Percentiles rank a stretch among this genome's conserved stretches.
Conservation (phyloP, 768 basidiomycete genomes). For the Leucocoprinus leucothites region DNA sequence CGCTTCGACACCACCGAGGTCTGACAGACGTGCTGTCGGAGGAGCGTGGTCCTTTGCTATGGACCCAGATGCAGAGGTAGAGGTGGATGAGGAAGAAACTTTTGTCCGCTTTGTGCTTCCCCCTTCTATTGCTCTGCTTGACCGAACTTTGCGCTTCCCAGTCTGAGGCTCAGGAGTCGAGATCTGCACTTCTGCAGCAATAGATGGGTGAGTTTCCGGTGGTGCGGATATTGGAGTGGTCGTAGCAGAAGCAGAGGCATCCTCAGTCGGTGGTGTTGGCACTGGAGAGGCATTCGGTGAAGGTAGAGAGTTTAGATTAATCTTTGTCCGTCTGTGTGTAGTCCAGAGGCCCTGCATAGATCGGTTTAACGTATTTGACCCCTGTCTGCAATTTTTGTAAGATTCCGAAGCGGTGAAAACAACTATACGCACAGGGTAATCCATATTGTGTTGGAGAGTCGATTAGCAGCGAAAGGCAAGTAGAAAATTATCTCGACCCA, state of each 20-base stretch:
- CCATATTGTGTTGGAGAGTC: slow-evolving; percentile 17
- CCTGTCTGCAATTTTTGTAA: slow-evolving; percentile 55
- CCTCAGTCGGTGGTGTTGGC: slow-evolving; percentile 22
- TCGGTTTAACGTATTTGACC: slow-evolving; percentile 69
- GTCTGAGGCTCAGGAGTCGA: slow-evolving; percentile 12
- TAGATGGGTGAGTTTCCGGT: slow-evolving; percentile 10
- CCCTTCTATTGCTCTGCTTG: slow-evolving; percentile 47
- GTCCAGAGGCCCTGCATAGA: slow-evolving; percentile 84
- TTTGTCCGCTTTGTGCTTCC: slow-evolving; percentile 57
- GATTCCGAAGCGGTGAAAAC: slow-evolving; percentile 7
- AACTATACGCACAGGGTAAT: slow-evolving; percentile 23
- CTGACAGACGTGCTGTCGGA: slow-evolving; percentile 72
- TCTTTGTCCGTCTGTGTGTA: slow-evolving; percentile 50
- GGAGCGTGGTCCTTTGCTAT: slow-evolving; percentile 66
- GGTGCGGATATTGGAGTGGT: slow-evolving; percentile 14
- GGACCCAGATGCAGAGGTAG: slow-evolving; percentile 23
- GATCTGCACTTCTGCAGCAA: slow-evolving; percentile 15
- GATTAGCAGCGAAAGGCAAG: not conserved
- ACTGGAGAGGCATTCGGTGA: slow-evolving; percentile 25
- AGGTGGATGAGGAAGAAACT: slow-evolving; percentile 24
- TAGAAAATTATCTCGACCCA: not conserved
- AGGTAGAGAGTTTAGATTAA: slow-evolving; percentile 60
- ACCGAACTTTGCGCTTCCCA: slow-evolving; percentile 65
- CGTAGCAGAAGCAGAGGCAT: slow-evolving; percentile 19
- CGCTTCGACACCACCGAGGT: slow-evolving; percentile 82